phyloP scores from a whole-genome alignment of 257 asterid genomes.

The Ilex asprella region DNA sequence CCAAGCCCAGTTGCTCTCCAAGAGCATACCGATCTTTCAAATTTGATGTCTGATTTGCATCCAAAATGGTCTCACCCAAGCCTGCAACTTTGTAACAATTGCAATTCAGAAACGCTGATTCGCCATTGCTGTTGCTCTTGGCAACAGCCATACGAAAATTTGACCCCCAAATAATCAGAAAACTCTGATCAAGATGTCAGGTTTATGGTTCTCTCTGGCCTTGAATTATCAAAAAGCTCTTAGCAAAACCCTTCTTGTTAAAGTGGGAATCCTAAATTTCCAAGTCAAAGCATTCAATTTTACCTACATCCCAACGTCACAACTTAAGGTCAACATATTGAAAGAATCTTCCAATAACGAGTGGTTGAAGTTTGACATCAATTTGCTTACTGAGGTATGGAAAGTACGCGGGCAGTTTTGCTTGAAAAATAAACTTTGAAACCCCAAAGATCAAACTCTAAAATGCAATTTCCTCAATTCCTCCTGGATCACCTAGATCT shows the following conservation, averaged over 20 bases:
- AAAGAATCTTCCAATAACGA: slow-evolving; percentile 19
- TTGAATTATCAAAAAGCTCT: slow-evolving; percentile 8
- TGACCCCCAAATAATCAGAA: slow-evolving; percentile 21
- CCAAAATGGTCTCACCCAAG: slow-evolving; percentile 51
- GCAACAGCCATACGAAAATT: slow-evolving; percentile 71
- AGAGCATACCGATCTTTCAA: slow-evolving; percentile 50
- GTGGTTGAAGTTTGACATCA: slow-evolving; percentile 28
- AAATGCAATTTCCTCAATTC: slow-evolving; percentile 20
- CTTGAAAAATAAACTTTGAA: slow-evolving; percentile 13
- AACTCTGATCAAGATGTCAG: slow-evolving; percentile 16
- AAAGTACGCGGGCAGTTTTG: slow-evolving; percentile 6
- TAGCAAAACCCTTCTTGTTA: not conserved
- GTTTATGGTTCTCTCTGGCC: slow-evolving; percentile 11
- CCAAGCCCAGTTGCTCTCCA: slow-evolving; percentile 69
- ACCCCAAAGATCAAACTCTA: slow-evolving; percentile 12
- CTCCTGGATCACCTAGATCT: slow-evolving; percentile 35
- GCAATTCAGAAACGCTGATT: slow-evolving; percentile 27
- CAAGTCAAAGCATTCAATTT: slow-evolving; percentile 33
- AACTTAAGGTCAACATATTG: slow-evolving; percentile 20
- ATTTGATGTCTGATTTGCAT: slow-evolving; percentile 24
- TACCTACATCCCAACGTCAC: slow-evolving; percentile 8
- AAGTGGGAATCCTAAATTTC: slow-evolving; percentile 9
- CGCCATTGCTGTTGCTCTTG: slow-evolving; percentile 39
- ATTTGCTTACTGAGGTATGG: slow-evolving; percentile 9
- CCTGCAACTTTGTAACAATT: slow-evolving; percentile 42